A percentile compares a stretch with the other conserved stretches of the same genome.
Conservation (phyloP, 2,329 filamentous ascomycete genomes). For the Diplocarpon mali region DNA sequence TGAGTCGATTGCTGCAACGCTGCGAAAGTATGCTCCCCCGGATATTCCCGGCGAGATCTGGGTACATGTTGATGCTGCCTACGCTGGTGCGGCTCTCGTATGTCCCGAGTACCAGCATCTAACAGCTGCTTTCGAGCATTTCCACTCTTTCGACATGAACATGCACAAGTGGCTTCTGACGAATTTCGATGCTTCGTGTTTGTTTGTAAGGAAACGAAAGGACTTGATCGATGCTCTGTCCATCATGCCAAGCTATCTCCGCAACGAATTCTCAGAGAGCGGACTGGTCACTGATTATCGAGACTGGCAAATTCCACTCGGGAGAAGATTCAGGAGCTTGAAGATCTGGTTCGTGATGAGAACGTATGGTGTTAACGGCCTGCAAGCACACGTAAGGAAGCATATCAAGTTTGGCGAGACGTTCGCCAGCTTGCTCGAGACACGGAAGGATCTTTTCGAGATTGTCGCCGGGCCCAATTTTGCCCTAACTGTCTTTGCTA, state of each 20-base stretch:
- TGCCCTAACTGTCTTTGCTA: conserved; percentile 65
- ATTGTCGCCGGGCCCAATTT: conserved; percentile 67
- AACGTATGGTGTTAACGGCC: conserved; percentile 65
- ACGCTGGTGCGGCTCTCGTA: conserved; percentile 76
- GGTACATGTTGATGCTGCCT: conserved; percentile 91
- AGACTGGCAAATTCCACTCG: conserved; percentile 94
- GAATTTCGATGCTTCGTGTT: conserved; percentile 77
- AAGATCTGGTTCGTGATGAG: conserved; percentile 95
- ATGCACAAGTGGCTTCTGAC: conserved; percentile 97
- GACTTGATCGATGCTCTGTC: conserved; percentile 72
- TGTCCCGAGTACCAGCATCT: conserved; percentile 71
- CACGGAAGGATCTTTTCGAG: conserved; percentile 58
- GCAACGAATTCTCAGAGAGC: conserved; percentile 68
- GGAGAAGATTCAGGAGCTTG: conserved; percentile 73
- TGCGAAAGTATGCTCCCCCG: conserved; percentile 30
- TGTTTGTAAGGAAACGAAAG: conserved; percentile 65
- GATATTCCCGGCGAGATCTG: conserved; percentile 48
- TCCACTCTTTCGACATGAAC: conserved; percentile 90
- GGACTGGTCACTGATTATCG: conserved; percentile 89
- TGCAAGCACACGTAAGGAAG: conserved; percentile 61
- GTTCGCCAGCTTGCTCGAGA: conserved; percentile 51
- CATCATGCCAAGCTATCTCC: conserved; percentile 71
- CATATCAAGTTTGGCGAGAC: conserved; percentile 58
- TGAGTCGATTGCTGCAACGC: conserved; percentile 26
- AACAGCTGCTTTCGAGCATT: conserved; percentile 46